These are phyloP conservation scores for Cyphellophora attinorum DNA, from an alignment of 2,329 filamentous ascomycete genomes.

Conservation along the genomic window DNA sequence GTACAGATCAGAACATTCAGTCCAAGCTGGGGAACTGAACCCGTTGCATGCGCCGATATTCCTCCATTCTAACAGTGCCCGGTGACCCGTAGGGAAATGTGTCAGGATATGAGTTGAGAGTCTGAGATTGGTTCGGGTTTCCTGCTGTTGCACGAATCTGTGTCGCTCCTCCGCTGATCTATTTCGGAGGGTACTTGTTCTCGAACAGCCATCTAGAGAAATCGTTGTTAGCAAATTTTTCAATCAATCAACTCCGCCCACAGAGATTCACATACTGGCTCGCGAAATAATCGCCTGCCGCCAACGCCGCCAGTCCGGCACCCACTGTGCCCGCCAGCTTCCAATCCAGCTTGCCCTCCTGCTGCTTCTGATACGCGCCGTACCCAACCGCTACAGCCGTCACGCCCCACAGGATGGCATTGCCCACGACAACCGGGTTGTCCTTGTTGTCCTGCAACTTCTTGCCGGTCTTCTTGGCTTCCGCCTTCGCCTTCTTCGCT, in stretches of 20 bases:
- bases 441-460: conserved; percentile 29
- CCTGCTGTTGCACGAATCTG: too few species aligned
- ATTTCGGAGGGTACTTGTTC: conserved; percentile 42
- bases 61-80: too few species aligned
- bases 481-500: conserved; percentile 20
- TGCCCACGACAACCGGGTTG: conserved; percentile 38
- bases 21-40: too few species aligned
- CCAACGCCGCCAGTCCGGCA: conserved; percentile 34
- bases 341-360: conserved; percentile 36
- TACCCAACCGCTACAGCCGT: conserved; percentile 34
- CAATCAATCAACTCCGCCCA: not conserved
- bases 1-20: too few species aligned
- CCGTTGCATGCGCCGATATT: too few species aligned
- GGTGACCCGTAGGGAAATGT: too few species aligned
- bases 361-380: conserved; percentile 38
- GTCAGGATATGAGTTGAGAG: too few species aligned
- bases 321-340: conserved; percentile 32
- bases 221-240: conserved; percentile 2
- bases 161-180: too few species aligned
- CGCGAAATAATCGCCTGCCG: conserved; percentile 37
- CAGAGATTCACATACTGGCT: conserved; percentile 42
- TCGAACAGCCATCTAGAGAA: conserved; percentile 37
- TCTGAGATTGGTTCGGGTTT: too few species aligned
- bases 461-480: conserved; percentile 17
- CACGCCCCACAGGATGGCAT: conserved; percentile 32